phyloP scores from a whole-genome alignment of 768 basidiomycete genomes.

The Leccinum subgranulosum region DNA sequence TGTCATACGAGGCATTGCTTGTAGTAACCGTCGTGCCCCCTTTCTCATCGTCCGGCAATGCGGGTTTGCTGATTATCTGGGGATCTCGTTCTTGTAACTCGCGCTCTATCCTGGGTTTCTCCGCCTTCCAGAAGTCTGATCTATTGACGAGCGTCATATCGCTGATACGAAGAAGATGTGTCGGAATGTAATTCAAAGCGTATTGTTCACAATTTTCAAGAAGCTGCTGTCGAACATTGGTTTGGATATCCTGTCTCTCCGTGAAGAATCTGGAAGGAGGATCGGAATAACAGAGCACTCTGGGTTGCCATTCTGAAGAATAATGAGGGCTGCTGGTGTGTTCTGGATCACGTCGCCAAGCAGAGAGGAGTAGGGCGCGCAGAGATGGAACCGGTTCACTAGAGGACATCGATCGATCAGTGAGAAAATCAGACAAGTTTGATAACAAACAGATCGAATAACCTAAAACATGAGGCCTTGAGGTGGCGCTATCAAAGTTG shows the following conservation, averaged over 20 bases:
- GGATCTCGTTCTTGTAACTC: background rate
- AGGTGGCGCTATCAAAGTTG: background rate
- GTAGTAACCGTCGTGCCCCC: background rate
- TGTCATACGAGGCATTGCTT: background rate
- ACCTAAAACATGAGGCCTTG: too few species aligned
- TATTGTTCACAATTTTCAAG: background rate
- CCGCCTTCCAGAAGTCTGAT: constrained; percentile 10
- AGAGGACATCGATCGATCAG: background rate
- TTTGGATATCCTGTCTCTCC: background rate
- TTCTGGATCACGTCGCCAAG: background rate
- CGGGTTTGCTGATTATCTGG: background rate
- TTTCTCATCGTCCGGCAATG: background rate
- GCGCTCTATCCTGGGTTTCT: constrained; percentile 4
- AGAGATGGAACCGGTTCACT: background rate
- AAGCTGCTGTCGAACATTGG: background rate
- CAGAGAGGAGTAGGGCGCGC: background rate
- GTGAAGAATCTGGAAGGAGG: background rate
- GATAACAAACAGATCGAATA: background rate
- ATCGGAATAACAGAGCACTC: background rate
- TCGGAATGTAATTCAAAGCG: constrained; percentile 18
- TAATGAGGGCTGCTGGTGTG: background rate
- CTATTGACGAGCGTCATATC: constrained; percentile 16
- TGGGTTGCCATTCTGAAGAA: background rate
- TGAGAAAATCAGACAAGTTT: background rate
- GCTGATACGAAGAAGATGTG: constrained; percentile 13